These are phyloP conservation scores for Achaetomiella virescens DNA, from an alignment of 495 filamentous ascomycete species.

Conservation along the genomic window DNA sequence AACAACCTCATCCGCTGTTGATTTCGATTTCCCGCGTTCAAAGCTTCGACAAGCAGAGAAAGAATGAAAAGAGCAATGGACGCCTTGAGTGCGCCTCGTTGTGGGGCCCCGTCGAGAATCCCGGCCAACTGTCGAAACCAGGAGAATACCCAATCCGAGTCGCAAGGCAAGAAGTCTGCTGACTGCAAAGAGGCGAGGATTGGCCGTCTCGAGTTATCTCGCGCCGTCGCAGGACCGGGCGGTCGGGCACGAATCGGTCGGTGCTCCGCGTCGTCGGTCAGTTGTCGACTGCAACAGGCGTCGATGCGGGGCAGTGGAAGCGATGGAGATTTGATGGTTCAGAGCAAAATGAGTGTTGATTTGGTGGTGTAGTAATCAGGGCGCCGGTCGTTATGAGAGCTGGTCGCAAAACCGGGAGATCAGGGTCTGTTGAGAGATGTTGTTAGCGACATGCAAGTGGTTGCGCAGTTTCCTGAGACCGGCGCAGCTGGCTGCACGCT, in stretches of 20 bases:
- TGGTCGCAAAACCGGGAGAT: neutral
- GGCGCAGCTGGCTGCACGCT: neutral
- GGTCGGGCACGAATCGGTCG: constrained; percentile 10
- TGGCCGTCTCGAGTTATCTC: neutral
- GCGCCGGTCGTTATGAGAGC: neutral
- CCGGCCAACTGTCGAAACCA: neutral
- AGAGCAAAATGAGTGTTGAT: neutral
- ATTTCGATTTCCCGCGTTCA: neutral
- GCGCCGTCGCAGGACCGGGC: constrained; percentile 6
- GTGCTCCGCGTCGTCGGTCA: neutral
- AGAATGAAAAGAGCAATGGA: neutral
- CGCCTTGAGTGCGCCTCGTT: neutral
- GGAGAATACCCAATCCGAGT: neutral
- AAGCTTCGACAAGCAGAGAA: neutral
- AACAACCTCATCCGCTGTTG: constrained; percentile 1
- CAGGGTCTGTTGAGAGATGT: neutral
- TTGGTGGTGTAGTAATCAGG: neutral
- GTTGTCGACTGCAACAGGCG: neutral
- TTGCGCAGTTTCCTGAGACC: neutral
- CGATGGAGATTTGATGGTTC: neutral
- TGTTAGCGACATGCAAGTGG: neutral
- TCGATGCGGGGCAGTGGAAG: constrained; percentile 1
- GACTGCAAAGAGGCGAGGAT: neutral
- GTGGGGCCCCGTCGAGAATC: neutral
- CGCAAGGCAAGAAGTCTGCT: neutral